phyloP scores from a whole-genome alignment of 129 eudicot species.

The Pittosporum tobira region DNA sequence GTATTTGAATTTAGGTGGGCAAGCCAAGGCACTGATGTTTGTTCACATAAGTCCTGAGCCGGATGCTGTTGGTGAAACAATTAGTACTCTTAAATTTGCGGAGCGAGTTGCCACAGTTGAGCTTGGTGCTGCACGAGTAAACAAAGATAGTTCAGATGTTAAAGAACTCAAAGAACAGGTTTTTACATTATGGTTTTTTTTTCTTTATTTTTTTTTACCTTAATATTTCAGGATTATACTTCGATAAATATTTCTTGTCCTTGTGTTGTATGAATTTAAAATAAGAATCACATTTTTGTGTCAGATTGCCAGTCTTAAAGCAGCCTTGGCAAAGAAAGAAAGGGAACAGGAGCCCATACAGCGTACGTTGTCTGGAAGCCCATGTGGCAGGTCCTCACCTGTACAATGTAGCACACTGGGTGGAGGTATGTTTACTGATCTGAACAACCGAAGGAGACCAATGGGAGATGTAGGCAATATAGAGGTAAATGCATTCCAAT shows the following conservation, averaged over 20 bases:
- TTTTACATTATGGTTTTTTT: too few species aligned
- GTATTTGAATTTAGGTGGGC: constrained; percentile 54
- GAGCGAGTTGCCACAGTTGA: constrained; percentile 96
- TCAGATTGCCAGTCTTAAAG: constrained; percentile 87
- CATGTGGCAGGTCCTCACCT: constrained; percentile 51
- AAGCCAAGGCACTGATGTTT: constrained; percentile 97
- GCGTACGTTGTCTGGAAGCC: constrained; percentile 45
- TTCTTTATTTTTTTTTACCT: not conserved
- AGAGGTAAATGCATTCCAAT: constrained; percentile 45
- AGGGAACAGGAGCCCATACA: constrained; percentile 40
- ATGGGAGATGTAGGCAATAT: constrained; percentile 63
- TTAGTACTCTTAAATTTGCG: constrained; percentile 96
- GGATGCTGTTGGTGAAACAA: constrained; percentile 93
- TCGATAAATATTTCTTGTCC: not conserved
- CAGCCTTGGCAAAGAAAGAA: constrained; percentile 78
- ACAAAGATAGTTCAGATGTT: constrained; percentile 74
- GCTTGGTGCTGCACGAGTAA: constrained; percentile 95
- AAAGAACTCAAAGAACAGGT: constrained; percentile 99
- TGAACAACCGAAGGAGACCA: constrained; percentile 50
- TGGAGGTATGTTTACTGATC: constrained; percentile 28
- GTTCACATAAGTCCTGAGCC: constrained; percentile 97
- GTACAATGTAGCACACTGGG: constrained; percentile 34
- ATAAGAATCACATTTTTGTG: not conserved
- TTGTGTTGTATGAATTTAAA: not conserved
- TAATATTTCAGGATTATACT: not conserved